A percentile compares a stretch with the other conserved stretches of the same genome.
Evolutionary conservation across 2,329 filamentous ascomycete genomes (phyloP).

Genomic region (Colletotrichum kahawae): DNA sequence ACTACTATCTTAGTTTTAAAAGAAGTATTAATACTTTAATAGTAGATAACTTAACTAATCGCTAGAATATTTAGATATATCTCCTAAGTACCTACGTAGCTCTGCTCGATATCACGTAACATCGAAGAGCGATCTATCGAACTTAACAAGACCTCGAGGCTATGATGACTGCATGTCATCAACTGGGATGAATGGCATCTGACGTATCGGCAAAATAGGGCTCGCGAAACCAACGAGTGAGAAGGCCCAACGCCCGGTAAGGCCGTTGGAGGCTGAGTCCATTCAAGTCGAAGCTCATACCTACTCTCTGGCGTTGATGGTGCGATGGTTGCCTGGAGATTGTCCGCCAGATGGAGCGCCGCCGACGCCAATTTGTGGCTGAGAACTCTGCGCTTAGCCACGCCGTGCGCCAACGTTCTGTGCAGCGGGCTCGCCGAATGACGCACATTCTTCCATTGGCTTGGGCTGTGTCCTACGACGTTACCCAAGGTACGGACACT

Average conservation of each 20-base stretch:
- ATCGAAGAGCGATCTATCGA: too few relatives aligned
- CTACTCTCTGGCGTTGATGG: background rate
- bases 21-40: too few relatives aligned
- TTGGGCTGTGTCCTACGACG: background rate
- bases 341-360: background rate
- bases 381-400: background rate
- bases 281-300: background rate
- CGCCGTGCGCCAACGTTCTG: background rate
- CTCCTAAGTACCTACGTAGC: too few relatives aligned
- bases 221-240: background rate
- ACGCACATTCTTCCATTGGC: background rate
- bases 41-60: too few relatives aligned
- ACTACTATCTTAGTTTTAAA: too few relatives aligned
- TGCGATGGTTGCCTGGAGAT: background rate
- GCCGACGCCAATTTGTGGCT: background rate
- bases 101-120: too few relatives aligned
- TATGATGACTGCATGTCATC: background rate
- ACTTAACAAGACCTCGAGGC: too few relatives aligned
- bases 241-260: background rate
- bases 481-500: background rate
- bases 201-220: background rate
- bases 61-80: too few relatives aligned
- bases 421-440: constrained; percentile 14
- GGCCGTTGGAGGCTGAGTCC: background rate
- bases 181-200: background rate